These are phyloP conservation scores for Coemansia sp. DNA, from an alignment of 371 early-diverging fungal genomes.

Conservation along the genomic window DNA sequence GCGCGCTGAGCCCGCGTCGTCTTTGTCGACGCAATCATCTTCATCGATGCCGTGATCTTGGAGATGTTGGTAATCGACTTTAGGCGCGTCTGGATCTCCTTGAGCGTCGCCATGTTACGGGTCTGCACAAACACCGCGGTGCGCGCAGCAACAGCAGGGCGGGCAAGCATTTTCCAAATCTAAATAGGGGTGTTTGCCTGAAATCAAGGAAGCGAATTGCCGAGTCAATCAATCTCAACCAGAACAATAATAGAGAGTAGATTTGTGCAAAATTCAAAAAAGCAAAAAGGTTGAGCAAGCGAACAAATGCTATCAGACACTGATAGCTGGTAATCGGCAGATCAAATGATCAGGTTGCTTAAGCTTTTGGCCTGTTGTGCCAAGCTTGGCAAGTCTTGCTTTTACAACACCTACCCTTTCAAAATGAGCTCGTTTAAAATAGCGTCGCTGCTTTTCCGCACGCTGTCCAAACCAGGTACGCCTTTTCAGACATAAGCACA, in stretches of 20 bases:
- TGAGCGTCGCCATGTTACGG: constrained; percentile 89
- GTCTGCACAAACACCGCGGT: constrained; percentile 58
- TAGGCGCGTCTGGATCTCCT: constrained; percentile 92
- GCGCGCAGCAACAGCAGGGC: constrained; percentile 41
- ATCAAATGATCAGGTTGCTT: not conserved
- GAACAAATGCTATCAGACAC: not conserved
- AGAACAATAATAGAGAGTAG: not conserved
- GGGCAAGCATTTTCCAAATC: constrained; percentile 33
- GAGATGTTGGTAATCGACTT: constrained; percentile 96
- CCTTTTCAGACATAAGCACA: not conserved
- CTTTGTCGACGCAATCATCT: constrained; percentile 99
- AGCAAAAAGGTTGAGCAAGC: not conserved
- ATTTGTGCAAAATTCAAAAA: not conserved
- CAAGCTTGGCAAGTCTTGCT: not conserved
- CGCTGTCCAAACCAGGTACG: constrained; percentile 54
- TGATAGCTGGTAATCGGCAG: not conserved
- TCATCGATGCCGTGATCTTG: constrained; percentile 99
- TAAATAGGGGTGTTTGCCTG: not conserved
- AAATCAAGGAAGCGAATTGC: not conserved
- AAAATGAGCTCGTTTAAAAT: constrained; percentile 54
- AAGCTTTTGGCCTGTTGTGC: not conserved
- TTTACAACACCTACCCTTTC: not conserved
- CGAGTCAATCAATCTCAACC: not conserved
- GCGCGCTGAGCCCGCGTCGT: constrained; percentile 89
- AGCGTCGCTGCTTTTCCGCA: constrained; percentile 51